Base-by-base conservation (phyloP, 2,329 filamentous ascomycete genomes). In the Trichoderma sp. region DNA sequence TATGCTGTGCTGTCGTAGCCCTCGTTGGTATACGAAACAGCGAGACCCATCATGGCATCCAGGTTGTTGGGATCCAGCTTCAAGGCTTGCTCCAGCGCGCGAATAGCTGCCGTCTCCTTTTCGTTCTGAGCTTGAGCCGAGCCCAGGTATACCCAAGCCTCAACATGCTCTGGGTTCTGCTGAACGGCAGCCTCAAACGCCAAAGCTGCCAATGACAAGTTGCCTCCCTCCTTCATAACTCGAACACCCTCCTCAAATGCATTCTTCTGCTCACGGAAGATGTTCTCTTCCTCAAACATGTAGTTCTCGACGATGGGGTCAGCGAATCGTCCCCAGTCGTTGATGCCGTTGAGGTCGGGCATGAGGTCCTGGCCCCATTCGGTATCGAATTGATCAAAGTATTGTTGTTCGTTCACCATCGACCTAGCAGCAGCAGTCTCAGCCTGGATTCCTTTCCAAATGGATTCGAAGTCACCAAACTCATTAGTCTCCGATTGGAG, bases 1-100 rank as follows among this genome's bases (percentile, higher is more conserved):
- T 98, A 99, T 65, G 97, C 96, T 24, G 95, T 97, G 82, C 94
- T 96, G 85, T 99, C 97, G 85, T 98, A 99, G 77, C 96, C 97
- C 86, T 99, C 97, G 85, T 99, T 99, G 65, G 97, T 99, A 85
- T 99, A 99, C 6, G 94, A 97, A 24, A 99, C 96, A 16, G 96
- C 95, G 71, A 99, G 87, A 1, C 95, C 95, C 96, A 99, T 98
- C 63, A 99, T 89, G 0, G 95, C 96, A 76, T 94, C 91, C 24
- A 97, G 89, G 82, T 98, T 98, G 80, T 91, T 92, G 0, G 95
- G 93, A 80, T 98, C 95, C 33, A 97, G 88, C 84, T 95, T 96
- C 78, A 98, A 86, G 1, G 96, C 95, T 83, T 97, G 94, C 84
- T 98, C 96, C 76, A 98, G 88, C 3, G 97, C 97, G 41, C 97